Evolutionary conservation across 2,329 filamentous ascomycete genomes (phyloP), one percentile per base, ranked within the genome.

Genomic region (Fusarium goolgardi): DNA sequence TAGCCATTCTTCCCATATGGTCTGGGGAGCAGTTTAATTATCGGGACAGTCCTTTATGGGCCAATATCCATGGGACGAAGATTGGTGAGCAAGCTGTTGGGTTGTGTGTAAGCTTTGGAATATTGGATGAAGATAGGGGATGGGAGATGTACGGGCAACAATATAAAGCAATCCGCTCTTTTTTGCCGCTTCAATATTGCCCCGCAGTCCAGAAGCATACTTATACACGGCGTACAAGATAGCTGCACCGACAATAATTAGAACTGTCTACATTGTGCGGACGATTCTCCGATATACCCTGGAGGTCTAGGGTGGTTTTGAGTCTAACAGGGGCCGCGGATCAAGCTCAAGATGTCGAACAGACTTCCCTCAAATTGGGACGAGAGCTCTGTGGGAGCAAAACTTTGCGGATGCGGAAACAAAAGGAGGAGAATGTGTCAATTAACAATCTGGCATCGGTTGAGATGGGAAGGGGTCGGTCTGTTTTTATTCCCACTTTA

Each of bases 1-100:
- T 44, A 90, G 75, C 85, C 89, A 89, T 52, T 81, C 71, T 55
- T 87, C 81, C 78, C 85, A 88, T 77, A 81, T 18, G 81, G 79
- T 43, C 78, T 78, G 1, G 90, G 90, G 0, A 91, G 78, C 16
- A 77, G 72, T 59, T 81, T 82, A 67, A 91, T 81, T 16, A 90
- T 58, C 4, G 85, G 85, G 13, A 87, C 84, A 83, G 89, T 40
- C 89, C 63, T 51, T 76, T 76, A 68, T 83, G 80, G 3, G 85
- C 85, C 27, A 89, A 71, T 56, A 89, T 81, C 85, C 88, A 91
- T 23, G 82, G 71, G 18, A 81, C 69, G 67, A 83, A 85, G 72
- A 86, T 84, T 2, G 84, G 81, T 21, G 79, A 81, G 41, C 81
- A 75, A 16, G 85, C 85, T 87, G 62, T 39, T 10, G 5, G 13